A percentile compares a stretch with the other conserved stretches of the same genome.
Evolutionary conservation across 2,329 filamentous ascomycete genomes (phyloP).

Genomic region (Domatiomyces catenatus): DNA sequence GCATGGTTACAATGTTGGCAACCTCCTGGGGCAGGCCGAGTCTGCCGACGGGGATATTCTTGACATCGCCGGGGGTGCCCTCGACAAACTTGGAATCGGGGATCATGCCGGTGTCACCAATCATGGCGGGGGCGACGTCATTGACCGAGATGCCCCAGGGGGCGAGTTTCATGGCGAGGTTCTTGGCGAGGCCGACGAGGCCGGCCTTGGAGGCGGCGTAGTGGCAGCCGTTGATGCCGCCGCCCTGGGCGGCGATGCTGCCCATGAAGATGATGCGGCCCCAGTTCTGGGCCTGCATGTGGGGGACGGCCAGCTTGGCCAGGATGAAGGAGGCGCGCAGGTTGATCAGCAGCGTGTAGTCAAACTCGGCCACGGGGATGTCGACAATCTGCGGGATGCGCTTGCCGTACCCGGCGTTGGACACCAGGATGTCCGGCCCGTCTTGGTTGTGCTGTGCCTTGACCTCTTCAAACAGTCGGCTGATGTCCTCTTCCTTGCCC

Average conservation of each 20-base stretch:
- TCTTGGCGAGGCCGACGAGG: slow-evolving; percentile 50
- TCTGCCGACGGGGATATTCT: slow-evolving; percentile 44
- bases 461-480: slow-evolving; percentile 41
- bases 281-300: slow-evolving; percentile 46
- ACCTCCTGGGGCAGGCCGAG: slow-evolving; percentile 44
- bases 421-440: slow-evolving; percentile 47
- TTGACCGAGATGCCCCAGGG: slow-evolving; percentile 50
- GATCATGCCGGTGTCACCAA: slow-evolving; percentile 49
- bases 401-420: slow-evolving; percentile 52
- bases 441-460: slow-evolving; percentile 34
- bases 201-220: slow-evolving; percentile 43
- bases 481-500: slow-evolving; percentile 37
- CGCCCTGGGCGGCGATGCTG: slow-evolving; percentile 47
- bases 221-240: slow-evolving; percentile 48
- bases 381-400: slow-evolving; percentile 42
- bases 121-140: slow-evolving; percentile 55
- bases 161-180: slow-evolving; percentile 44
- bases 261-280: slow-evolving; percentile 50
- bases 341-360: slow-evolving; percentile 47
- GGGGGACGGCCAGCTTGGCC: slow-evolving; percentile 43
- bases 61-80: slow-evolving; percentile 43
- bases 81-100: slow-evolving; percentile 37
- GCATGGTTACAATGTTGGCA: slow-evolving; percentile 46
- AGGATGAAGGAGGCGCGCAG: slow-evolving; percentile 48
- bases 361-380: slow-evolving; percentile 49